These are phyloP conservation scores for Bolboschoenus planiculmis DNA, from an alignment of 176 grass and related monocot species.

Conservation along the genomic window DNA sequence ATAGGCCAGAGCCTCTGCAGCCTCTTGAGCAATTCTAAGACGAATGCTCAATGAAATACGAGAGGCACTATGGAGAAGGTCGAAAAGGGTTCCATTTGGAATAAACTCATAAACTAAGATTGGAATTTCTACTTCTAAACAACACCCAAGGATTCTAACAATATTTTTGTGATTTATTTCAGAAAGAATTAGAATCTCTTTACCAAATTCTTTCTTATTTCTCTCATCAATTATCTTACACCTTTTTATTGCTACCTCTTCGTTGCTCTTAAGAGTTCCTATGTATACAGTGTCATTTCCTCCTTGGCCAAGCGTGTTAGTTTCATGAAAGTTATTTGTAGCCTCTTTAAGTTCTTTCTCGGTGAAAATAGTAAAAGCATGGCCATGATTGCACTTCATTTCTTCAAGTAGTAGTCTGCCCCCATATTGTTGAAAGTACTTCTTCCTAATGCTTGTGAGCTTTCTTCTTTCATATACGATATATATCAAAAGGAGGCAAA, in stretches of 20 bases:
- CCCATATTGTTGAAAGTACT: background rate
- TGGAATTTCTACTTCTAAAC: conserved; percentile 34
- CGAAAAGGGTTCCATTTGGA: conserved; percentile 21
- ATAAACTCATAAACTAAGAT: conserved; percentile 37
- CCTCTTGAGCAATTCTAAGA: background rate
- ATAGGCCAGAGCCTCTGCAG: background rate
- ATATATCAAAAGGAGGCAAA: background rate
- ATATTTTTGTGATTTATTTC: conserved; percentile 34
- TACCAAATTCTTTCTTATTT: conserved; percentile 17
- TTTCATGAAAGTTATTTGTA: background rate
- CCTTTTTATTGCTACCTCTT: background rate
- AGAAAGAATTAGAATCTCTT: conserved; percentile 39
- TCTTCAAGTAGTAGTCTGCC: background rate
- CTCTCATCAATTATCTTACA: background rate
- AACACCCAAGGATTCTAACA: conserved; percentile 30
- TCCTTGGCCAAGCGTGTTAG: background rate
- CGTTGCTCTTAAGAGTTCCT: conserved; percentile 2
- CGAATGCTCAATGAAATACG: conserved; percentile 12
- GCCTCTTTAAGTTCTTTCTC: background rate
- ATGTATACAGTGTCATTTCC: background rate
- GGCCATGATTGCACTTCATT: background rate
- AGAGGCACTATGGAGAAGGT: conserved; percentile 19
- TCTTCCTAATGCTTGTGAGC: background rate
- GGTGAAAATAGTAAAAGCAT: background rate
- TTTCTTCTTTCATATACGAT: background rate